Conservation (phyloP, 805 yeast species). For the Candida montana region DNA sequence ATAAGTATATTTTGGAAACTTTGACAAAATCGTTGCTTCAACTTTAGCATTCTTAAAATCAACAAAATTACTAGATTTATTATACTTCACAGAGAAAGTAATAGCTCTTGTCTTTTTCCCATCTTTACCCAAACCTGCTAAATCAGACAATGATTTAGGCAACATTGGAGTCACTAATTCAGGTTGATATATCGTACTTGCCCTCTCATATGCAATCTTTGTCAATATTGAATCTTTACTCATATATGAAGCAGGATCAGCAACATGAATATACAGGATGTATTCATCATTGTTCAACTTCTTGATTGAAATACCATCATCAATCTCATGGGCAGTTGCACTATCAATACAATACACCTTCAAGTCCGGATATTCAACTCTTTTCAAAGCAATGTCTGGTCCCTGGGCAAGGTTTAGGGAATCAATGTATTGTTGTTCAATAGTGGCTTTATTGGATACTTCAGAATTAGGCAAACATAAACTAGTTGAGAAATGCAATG, state of each 20-base stretch:
- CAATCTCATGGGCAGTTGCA: constrained; percentile 79
- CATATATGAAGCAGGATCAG: constrained; percentile 77
- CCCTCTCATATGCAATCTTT: constrained; percentile 53
- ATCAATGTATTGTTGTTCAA: constrained; percentile 38
- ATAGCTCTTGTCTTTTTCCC: constrained; percentile 41
- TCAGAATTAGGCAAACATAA: constrained; percentile 40
- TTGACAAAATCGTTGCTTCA: constrained; percentile 36
- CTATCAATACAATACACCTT: constrained; percentile 82
- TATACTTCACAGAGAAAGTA: constrained; percentile 34
- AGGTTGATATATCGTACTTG: constrained; percentile 70
- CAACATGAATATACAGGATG: constrained; percentile 66
- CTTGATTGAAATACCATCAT: constrained; percentile 79
- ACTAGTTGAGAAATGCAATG: constrained; percentile 44
- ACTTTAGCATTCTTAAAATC: constrained; percentile 28
- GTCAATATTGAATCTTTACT: constrained; percentile 31
- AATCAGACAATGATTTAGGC: constrained; percentile 48
- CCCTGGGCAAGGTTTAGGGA: constrained; percentile 23
- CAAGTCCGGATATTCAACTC: constrained; percentile 39
- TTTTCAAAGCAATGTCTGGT: constrained; percentile 18
- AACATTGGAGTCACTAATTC: constrained; percentile 63
- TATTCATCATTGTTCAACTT: constrained; percentile 26
- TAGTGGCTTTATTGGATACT: constrained; percentile 37
- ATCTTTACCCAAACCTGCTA: constrained; percentile 47
- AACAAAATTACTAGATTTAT: constrained; percentile 20
- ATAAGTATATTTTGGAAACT: constrained; percentile 57